phyloP scores from a whole-genome alignment of 805 yeast genomes.

The Candida lessepsii region DNA sequence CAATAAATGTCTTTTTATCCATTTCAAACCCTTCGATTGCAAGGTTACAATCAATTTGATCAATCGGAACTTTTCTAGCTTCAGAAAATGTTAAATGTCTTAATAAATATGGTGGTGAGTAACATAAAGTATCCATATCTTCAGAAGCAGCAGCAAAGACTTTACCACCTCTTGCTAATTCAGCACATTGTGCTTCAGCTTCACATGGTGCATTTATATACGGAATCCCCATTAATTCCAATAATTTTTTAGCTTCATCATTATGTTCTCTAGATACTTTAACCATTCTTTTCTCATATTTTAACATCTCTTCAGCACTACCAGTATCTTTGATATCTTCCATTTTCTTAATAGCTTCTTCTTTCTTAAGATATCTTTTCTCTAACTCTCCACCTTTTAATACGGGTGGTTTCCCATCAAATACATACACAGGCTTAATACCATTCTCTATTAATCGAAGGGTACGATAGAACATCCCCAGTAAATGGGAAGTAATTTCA shows the following conservation, averaged over 20 bases:
- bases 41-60: conserved; percentile 67
- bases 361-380: conserved; percentile 76
- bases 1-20: conserved; percentile 73
- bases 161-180: conserved; percentile 80
- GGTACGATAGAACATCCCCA: conserved; percentile 96
- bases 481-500: conserved; percentile 86
- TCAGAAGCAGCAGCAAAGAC: conserved; percentile 98
- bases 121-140: conserved; percentile 98
- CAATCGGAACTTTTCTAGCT: conserved; percentile 88
- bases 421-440: conserved; percentile 94
- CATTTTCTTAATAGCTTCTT: conserved; percentile 75
- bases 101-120: conserved; percentile 76
- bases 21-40: conserved; percentile 79
- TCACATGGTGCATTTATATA: conserved; percentile 93
- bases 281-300: conserved; percentile 83
- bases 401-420: conserved; percentile 97
- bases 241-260: conserved; percentile 83
- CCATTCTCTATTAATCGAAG: conserved; percentile 86
- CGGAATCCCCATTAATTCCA: conserved; percentile 93
- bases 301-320: conserved; percentile 69
- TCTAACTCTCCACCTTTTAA: conserved; percentile 90
- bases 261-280: conserved; percentile 87
- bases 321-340: conserved; percentile 79
- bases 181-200: conserved; percentile 99
- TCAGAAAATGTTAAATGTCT: conserved; percentile 94